Evolutionary conservation across 208 protist species (phyloP), one percentile per base, ranked within the genome.

Genomic region (Crithidia mellificae): DNA sequence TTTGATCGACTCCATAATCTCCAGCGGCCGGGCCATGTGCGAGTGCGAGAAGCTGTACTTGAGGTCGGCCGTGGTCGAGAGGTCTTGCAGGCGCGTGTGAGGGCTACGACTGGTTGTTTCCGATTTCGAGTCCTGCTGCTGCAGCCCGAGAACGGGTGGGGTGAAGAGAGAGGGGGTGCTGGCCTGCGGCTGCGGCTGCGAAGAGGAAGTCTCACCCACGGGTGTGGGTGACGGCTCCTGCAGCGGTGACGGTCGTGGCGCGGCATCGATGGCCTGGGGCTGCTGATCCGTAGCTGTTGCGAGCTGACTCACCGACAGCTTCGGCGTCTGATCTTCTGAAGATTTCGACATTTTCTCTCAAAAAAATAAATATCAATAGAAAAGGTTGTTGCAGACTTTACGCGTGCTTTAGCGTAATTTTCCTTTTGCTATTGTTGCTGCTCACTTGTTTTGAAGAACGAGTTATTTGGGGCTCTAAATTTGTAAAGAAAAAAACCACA

Each of bases 1-100:
- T n/a, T 74, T 72, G 38, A 94, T 91, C 54, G 78, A 83, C 65
- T 91, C 76, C 24, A 83, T 67, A 39, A 94, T 80, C 29, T 84
- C 77, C 68, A 84, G 69, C 25, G 80, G 79, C 22, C 70, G 74
- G 25, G 56, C 50, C 19, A 30, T n/a, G 53, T 64, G 49, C 24
- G 74, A 39, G 32, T 47, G 72, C 0, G 61, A 55, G n/a, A 47
- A 38, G 64, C 53, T 68, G 56, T 38, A 56, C 51, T 44, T 29
- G 19, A 44, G 11, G 19, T 72, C 64, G 0, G 41, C 30, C 2
- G 39, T 39, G 30, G 22, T 34, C 2, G 39, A 17, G 3, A 66
- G 30, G 25, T 61, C 51, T 20, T 73, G 68, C 46, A 53, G 24
- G 25, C 68, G 41, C 24, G 30, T 6, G 19, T 38, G 24, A 2